Evolutionary conservation across 163 green algal species (phyloP).

Genomic region (Scenedesmus sp.): DNA sequence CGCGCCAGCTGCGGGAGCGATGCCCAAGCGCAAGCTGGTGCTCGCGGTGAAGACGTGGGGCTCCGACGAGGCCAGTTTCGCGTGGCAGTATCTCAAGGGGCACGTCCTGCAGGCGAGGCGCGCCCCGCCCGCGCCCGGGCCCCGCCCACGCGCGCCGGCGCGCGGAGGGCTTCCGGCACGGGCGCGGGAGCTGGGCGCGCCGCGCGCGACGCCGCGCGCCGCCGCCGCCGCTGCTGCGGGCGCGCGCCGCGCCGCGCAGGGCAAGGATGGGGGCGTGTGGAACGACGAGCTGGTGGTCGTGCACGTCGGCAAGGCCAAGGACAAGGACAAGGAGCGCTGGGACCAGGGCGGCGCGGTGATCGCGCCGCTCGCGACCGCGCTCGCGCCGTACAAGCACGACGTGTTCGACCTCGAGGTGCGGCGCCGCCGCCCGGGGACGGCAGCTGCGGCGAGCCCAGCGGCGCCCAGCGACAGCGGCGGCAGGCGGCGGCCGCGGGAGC

Average conservation of each 20-base stretch:
- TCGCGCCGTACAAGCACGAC: constrained; percentile 38
- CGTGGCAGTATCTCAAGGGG: constrained; percentile 39
- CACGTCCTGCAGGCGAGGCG: constrained; percentile 34
- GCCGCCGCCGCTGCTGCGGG: no score
- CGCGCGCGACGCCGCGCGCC: neutral
- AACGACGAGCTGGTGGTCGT: constrained; percentile 35
- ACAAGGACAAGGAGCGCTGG: constrained; percentile 38
- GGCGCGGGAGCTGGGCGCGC: no score
- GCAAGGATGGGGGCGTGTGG: constrained; percentile 27
- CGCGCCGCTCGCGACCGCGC: constrained; percentile 16
- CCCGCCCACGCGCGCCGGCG: no score
- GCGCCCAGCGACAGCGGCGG: neutral
- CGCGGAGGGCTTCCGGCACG: no score
- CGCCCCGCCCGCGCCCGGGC: no score
- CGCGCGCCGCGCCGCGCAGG: no score
- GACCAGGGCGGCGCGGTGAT: constrained; percentile 34
- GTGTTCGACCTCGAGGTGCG: constrained; percentile 43
- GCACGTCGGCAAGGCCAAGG: constrained; percentile 25
- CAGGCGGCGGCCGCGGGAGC: neutral
- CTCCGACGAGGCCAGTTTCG: constrained; percentile 15
- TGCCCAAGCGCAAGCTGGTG: constrained; percentile 18
- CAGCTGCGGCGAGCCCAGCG: no score
- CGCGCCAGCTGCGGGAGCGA: no score
- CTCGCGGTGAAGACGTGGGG: constrained; percentile 20
- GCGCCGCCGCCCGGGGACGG: no score